A percentile compares a stretch with the other conserved stretches of the same genome.
These are phyloP conservation scores for Carex parvula DNA, from an alignment of 176 grass and related monocot genomes.

Conservation along the genomic window DNA sequence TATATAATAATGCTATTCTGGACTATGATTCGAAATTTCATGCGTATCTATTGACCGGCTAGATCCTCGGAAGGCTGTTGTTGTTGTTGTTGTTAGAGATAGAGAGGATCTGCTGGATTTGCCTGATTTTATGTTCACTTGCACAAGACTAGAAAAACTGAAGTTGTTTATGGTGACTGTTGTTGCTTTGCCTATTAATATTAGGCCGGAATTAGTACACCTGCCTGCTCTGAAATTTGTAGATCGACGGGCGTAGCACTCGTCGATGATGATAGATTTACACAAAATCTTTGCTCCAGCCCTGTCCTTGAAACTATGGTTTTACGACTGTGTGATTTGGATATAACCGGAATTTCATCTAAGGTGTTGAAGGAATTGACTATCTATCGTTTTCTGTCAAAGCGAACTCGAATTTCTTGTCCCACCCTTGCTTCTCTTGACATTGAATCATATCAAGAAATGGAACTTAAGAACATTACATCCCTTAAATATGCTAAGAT, in stretches of 20 bases:
- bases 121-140: neutral
- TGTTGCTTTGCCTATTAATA: neutral
- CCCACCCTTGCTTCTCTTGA: neutral
- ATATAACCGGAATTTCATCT: neutral
- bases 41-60: neutral
- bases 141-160: neutral
- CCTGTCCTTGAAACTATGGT: neutral
- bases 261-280: neutral
- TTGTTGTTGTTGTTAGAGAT: neutral
- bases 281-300: neutral
- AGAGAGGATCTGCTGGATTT: neutral
- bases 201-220: neutral
- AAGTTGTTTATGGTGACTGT: too few relatives aligned
- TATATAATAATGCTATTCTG: neutral
- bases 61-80: too few relatives aligned
- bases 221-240: neutral
- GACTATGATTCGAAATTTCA: neutral
- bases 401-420: neutral
- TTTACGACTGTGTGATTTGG: neutral
- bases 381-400: too few relatives aligned
- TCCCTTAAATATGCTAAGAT: neutral
- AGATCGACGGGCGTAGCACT: neutral
- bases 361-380: neutral
- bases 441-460: neutral
- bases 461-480: neutral